Percentiles rank a stretch among this genome's conserved stretches.
Conservation (phyloP, 768 basidiomycete species). For the Rhizopogon roseolus region DNA sequence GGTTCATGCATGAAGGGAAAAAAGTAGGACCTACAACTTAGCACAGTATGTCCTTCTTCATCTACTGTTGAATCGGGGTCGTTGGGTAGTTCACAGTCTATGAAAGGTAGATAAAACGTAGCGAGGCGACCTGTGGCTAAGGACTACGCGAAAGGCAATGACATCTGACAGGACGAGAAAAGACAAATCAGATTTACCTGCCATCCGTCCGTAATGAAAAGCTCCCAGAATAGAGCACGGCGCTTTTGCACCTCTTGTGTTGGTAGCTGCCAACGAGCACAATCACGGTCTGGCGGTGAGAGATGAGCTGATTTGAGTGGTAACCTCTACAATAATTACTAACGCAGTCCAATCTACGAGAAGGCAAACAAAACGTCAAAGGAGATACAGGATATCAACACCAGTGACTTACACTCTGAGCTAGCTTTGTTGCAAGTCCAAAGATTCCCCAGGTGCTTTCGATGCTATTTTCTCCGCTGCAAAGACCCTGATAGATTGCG, state of each 20-base stretch:
- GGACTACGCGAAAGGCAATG: not conserved
- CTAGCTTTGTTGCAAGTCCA: conserved; percentile 59
- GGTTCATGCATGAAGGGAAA: not conserved
- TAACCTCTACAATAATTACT: conserved; percentile 21
- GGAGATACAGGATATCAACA: not conserved
- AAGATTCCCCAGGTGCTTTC: conserved; percentile 66
- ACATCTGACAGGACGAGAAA: not conserved
- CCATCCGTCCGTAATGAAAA: conserved; percentile 73
- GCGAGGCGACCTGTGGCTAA: conserved; percentile 65
- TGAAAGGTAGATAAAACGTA: conserved; percentile 63
- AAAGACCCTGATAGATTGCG: conserved; percentile 67
- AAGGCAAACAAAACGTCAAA: not conserved
- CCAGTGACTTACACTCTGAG: conserved; percentile 55
- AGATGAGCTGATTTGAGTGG: conserved; percentile 10
- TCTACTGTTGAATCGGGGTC: conserved; percentile 56
- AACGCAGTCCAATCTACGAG: conserved; percentile 62
- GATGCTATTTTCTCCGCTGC: conserved; percentile 64
- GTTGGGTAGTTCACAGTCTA: conserved; percentile 66
- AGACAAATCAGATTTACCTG: conserved; percentile 40
- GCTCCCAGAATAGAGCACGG: conserved; percentile 66
- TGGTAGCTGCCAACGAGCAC: conserved; percentile 62
- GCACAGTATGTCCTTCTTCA: conserved; percentile 51
- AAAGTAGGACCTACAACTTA: conserved; percentile 47
- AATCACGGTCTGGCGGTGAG: conserved; percentile 54
- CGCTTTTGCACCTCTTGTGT: conserved; percentile 66